Conservation (phyloP, 2,329 filamentous ascomycete genomes). For the Fusarium sarcochroum region DNA sequence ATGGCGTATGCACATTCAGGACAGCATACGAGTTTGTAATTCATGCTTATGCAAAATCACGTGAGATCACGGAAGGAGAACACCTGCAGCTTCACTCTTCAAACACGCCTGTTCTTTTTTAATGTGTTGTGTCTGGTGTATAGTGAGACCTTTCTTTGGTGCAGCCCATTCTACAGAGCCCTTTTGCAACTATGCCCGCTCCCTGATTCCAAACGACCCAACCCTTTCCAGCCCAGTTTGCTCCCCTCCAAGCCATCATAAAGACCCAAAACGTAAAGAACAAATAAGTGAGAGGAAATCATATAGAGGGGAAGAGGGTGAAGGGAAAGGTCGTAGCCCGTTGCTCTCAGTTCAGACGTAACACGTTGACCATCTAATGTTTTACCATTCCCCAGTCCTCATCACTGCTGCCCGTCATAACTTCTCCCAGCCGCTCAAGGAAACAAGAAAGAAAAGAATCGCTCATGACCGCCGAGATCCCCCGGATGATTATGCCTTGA, state of each 20-base stretch:
- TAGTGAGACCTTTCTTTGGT: slow-evolving; percentile 1
- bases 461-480: slow-evolving; percentile 13
- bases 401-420: slow-evolving; percentile 22
- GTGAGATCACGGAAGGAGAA: background rate
- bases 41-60: slow-evolving; percentile 5
- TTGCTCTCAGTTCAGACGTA: slow-evolving; percentile 9
- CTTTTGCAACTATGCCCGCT: slow-evolving; percentile 22
- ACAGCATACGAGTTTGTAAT: slow-evolving; percentile 8
- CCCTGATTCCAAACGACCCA: slow-evolving; percentile 14
- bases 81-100: background rate
- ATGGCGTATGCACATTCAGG: background rate
- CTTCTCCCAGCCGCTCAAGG: slow-evolving; percentile 23
- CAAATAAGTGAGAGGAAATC: slow-evolving; percentile 13
- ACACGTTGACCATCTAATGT: slow-evolving; percentile 38
- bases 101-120: slow-evolving; percentile 16
- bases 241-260: slow-evolving; percentile 9
- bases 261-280: slow-evolving; percentile 18
- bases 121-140: slow-evolving; percentile 1
- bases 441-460: slow-evolving; percentile 30
- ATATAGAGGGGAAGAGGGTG: background rate
- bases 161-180: slow-evolving; percentile 23
- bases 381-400: slow-evolving; percentile 23
- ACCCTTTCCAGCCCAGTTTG: background rate
- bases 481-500: slow-evolving; percentile 2
- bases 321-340: slow-evolving; percentile 3